phyloP scores from a whole-genome alignment of 2,329 filamentous ascomycete species.

The Blastomyces emzantsi region DNA sequence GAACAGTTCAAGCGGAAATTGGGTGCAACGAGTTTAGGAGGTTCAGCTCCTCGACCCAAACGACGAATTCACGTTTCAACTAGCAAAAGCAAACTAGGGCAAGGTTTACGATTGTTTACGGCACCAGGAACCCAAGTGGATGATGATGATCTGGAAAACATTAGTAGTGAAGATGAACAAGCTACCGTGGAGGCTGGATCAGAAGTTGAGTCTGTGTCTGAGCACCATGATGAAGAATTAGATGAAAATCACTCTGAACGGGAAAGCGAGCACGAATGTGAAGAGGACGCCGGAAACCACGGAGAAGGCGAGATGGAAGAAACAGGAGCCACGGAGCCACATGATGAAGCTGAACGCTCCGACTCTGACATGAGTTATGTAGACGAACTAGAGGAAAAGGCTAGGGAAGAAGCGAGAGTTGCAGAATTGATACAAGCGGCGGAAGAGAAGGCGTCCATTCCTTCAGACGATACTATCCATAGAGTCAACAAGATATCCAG shows the following conservation, averaged over 20 bases:
- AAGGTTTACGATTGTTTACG: slow-evolving; percentile 44
- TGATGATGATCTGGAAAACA: slow-evolving; percentile 12
- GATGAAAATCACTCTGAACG: slow-evolving; percentile 1
- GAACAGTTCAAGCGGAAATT: slow-evolving; percentile 30
- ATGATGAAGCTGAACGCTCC: slow-evolving; percentile 8
- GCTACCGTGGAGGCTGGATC: slow-evolving; percentile 15
- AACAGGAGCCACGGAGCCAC: background rate
- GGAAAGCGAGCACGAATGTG: background rate
- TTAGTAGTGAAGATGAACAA: slow-evolving; percentile 17
- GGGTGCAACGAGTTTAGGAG: slow-evolving; percentile 20
- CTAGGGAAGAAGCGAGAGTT: slow-evolving; percentile 32
- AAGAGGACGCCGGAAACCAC: background rate
- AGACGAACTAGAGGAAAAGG: slow-evolving; percentile 50
- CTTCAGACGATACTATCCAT: slow-evolving; percentile 36
- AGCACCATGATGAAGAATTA: slow-evolving; percentile 11
- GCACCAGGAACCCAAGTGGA: slow-evolving; percentile 44
- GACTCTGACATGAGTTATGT: slow-evolving; percentile 36
- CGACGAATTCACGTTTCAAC: slow-evolving; percentile 32
- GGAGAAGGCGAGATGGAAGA: background rate
- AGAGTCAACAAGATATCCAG: slow-evolving; percentile 38
- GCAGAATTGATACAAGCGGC: slow-evolving; percentile 39
- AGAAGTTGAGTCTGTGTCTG: slow-evolving; percentile 10
- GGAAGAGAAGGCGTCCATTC: slow-evolving; percentile 35
- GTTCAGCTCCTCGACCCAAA: slow-evolving; percentile 29
- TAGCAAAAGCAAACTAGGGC: slow-evolving; percentile 34